These are phyloP conservation scores for Chlorella sp. DNA, from an alignment of 139 green algal species.

Conservation along the genomic window DNA sequence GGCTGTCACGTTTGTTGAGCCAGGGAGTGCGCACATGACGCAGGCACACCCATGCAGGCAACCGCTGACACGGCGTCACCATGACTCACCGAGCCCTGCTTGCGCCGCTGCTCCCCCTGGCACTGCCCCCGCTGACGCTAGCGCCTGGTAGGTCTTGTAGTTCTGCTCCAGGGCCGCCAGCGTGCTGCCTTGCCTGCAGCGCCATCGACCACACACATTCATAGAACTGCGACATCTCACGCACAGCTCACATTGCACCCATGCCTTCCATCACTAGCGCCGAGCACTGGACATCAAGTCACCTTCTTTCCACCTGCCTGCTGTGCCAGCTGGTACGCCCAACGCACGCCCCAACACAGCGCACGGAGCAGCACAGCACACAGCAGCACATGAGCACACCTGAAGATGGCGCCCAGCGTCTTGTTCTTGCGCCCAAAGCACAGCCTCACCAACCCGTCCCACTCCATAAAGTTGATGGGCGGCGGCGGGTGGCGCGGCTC, in stretches of 20 bases:
- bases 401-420: slow-evolving; percentile 89
- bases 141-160: slow-evolving; percentile 50
- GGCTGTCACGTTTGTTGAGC: no score
- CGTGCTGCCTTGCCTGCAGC: slow-evolving; percentile 15
- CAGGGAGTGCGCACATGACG: no score
- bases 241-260: neutral
- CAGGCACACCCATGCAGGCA: no score
- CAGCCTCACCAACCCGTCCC: slow-evolving; percentile 92
- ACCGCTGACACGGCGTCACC: no score
- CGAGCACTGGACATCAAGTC: no score
- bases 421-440: slow-evolving; percentile 96
- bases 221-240: no score
- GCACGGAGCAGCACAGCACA: neutral
- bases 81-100: no score
- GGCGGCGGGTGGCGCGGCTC: slow-evolving; percentile 91
- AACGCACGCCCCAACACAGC: neutral
- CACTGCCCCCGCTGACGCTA: neutral
- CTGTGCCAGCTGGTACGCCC: no score
- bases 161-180: slow-evolving; percentile 71
- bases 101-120: no score
- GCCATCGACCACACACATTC: no score
- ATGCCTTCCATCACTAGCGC: no score
- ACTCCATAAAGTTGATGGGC: slow-evolving; percentile 95
- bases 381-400: slow-evolving; percentile 9
- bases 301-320: no score